phyloP scores from a whole-genome alignment of 2,329 filamentous ascomycete species.

The Ceratocystis harringtonii region DNA sequence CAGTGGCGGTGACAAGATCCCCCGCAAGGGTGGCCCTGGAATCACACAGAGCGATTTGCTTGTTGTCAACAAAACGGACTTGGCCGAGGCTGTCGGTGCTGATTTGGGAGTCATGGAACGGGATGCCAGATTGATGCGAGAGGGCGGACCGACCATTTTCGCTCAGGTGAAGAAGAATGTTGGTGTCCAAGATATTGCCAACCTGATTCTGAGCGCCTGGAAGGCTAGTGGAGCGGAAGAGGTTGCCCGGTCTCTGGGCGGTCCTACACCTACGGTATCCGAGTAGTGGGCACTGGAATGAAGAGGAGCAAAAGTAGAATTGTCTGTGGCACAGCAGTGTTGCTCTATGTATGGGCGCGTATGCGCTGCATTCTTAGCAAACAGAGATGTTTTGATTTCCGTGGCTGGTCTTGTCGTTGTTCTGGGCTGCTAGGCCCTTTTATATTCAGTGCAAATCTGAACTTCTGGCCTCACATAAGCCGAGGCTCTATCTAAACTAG shows the following conservation, averaged over 20 bases:
- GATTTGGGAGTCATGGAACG: conserved; percentile 89
- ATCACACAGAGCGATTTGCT: conserved; percentile 93
- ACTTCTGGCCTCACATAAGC: background rate
- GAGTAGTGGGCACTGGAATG: conserved; percentile 4
- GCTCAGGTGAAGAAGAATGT: conserved; percentile 91
- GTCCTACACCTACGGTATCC: conserved; percentile 39
- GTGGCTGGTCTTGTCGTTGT: background rate
- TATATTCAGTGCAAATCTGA: background rate
- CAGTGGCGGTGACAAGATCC: conserved; percentile 89
- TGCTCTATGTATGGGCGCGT: no score
- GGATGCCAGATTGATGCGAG: conserved; percentile 84
- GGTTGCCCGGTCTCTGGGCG: conserved; percentile 37
- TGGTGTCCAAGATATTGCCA: conserved; percentile 72
- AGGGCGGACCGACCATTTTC: conserved; percentile 89
- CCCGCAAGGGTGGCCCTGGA: conserved; percentile 85
- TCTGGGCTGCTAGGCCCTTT: background rate
- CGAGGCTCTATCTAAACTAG: conserved; percentile 5
- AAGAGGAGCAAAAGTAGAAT: background rate
- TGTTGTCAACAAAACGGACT: conserved; percentile 92
- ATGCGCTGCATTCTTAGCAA: no score
- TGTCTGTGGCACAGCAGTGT: no score
- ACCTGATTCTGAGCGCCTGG: conserved; percentile 83
- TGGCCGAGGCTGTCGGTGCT: conserved; percentile 79
- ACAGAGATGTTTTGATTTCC: no score
- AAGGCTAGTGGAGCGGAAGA: conserved; percentile 69